These are phyloP conservation scores for Thraustochytrium striatum DNA, from an alignment of 352 stramenopile species.

Conservation along the genomic window DNA sequence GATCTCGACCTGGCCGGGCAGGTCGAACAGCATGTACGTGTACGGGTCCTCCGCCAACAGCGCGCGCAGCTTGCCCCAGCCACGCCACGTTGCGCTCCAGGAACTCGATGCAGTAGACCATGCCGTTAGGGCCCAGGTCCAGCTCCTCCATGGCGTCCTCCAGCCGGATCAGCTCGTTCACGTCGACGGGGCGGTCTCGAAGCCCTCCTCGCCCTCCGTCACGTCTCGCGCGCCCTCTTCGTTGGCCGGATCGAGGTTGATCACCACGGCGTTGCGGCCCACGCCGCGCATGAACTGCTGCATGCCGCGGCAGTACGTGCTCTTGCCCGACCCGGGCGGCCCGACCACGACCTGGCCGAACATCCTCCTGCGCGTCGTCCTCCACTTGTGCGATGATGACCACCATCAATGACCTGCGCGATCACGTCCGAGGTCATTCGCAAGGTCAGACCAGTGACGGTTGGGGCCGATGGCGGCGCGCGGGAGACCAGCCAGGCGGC, in stretches of 20 bases:
- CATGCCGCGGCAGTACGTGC: slow-evolving; percentile 96
- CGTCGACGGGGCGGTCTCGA: slow-evolving; percentile 74
- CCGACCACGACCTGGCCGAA: slow-evolving; percentile 66
- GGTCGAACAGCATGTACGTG: slow-evolving; percentile 97
- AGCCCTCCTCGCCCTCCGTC: neutral
- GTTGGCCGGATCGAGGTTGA: slow-evolving; percentile 97
- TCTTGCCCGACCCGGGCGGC: slow-evolving; percentile 88
- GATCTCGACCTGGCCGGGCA: slow-evolving; percentile 97
- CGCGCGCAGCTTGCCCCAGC: slow-evolving; percentile 80
- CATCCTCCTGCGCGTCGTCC: slow-evolving; percentile 35
- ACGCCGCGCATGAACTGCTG: slow-evolving; percentile 80
- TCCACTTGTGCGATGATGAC: too few species aligned
- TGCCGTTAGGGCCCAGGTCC: slow-evolving; percentile 87
- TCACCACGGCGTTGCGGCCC: slow-evolving; percentile 66
- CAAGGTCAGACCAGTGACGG: too few species aligned
- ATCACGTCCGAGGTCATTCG: too few species aligned
- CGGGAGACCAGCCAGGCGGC: too few species aligned
- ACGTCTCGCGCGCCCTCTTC: slow-evolving; percentile 67
- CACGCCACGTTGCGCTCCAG: slow-evolving; percentile 96
- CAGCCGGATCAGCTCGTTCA: slow-evolving; percentile 91
- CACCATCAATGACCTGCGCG: too few species aligned
- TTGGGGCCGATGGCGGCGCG: too few species aligned
- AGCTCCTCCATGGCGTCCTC: slow-evolving; percentile 89
- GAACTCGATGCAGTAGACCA: slow-evolving; percentile 99
- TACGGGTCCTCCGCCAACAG: slow-evolving; percentile 60